Base-by-base conservation (phyloP, 2,329 filamentous ascomycete genomes). In the Pseudonectria buxi region DNA sequence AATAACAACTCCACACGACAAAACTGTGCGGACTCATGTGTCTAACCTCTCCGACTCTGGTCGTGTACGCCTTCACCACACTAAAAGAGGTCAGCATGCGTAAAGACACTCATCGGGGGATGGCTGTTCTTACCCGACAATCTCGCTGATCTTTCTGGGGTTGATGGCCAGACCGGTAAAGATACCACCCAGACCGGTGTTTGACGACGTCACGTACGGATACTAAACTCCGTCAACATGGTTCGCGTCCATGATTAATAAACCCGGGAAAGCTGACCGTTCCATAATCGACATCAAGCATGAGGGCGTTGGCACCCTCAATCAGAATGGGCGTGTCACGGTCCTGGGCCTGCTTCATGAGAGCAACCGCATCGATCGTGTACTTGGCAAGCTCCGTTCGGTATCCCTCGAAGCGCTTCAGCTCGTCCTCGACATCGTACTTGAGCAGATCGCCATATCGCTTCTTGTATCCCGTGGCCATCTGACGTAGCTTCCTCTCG, bases 391-490 rank as follows among this genome's bases (percentile, higher is more conserved):
- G 35, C 5, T 37, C 12, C 3, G n/a, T 5, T n/a, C 39, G 35
- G 11, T 41, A 37, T 10, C 28, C 28, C 10, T 32, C 14, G 13
- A 37, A 41, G 10, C 32, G 26, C 14, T 31, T 26, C 6, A 41
- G 14, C 14, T 41, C 32, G 6, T 41, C 35, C 7, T 41, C 35
- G 9, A 41, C 35, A 22, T 41, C 39, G 13, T 41, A 41, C 9
- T 37, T 30, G 7, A 41, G 14, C 4, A 37, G 35, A 11, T 41
- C 32, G 35, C 81, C 81, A 50, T 78, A 85, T 31, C 79, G 67
- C 61, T 80, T 78, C 64, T 77, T 71, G 62, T 74, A 83, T n/a
- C 74, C 75, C 6, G 59, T 49, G 11, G 72, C 78, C 33, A 86
- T 60, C 12, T 67, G 61, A 28, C 78, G 68, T 35, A 86, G 60